Base-by-base conservation (phyloP, 768 basidiomycete species). In the Floccularia luteovirens region DNA sequence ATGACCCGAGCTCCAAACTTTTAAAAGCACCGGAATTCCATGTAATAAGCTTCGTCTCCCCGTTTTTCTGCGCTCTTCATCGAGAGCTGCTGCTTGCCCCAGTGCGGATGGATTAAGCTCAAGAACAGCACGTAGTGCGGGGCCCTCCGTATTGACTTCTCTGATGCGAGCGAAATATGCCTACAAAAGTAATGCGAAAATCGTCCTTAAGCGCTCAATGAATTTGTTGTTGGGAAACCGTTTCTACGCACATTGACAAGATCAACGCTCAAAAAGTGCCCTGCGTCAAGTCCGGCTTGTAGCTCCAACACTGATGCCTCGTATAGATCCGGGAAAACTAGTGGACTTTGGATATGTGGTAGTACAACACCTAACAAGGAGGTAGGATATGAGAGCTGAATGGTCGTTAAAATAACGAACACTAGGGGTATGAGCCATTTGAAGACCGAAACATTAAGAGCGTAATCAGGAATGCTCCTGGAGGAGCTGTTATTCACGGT, bases 121-220 rank as follows among this genome's bases (percentile, higher is more conserved):
- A 11, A 80, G 57, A 3, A 83, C 67, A 1, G 79, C 79, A 8
- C 68, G 73, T 6, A 84, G 57, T 31, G 56, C 57, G 8, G 78
- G 72, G 1, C 79, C 79, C 42, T 74, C 61, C 13, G 72, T 48
- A 48, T 83, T 82, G 14, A 84, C 81, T 50, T 83, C 74, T 3
- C 80, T 74, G 17, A 82, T 82, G 2, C 82, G 67, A 10, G 73
- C 71, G 46, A 82, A 63, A 52, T 83, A 83, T 2, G 78, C 77
- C 80, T 82, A 41, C 6, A 21, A 8, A 10, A 5, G 5, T 20
- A 38, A 20, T 36, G 12, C 14, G 16, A 13, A 11, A 11, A 31
- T 1, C 13, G 42, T 4, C n/a, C n/a, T n/a, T n/a, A n/a, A n/a
- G n/a, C n/a, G n/a, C n/a, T n/a, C n/a, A n/a, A n/a, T n/a, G n/a